These are phyloP conservation scores for Nicotiana attenuata DNA, from an alignment of 257 asterid genomes.

Conservation along the genomic window DNA sequence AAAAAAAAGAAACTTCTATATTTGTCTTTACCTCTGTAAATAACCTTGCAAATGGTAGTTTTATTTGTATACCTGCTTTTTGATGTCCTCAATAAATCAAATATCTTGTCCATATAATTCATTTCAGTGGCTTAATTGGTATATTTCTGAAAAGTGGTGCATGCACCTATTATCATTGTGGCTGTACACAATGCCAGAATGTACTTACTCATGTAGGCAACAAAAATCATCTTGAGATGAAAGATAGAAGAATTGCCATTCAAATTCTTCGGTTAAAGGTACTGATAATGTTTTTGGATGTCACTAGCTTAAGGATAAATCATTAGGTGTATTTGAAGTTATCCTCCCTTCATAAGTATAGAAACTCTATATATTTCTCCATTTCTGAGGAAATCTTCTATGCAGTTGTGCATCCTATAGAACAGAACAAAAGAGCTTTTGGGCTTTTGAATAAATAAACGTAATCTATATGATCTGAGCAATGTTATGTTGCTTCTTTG, in stretches of 20 bases:
- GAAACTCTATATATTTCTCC: not conserved
- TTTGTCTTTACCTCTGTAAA: slow-evolving; percentile 10
- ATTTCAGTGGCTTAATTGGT: not conserved
- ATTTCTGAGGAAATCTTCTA: not conserved
- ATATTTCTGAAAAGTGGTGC: not conserved
- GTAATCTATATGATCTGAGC: not conserved
- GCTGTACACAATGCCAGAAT: not conserved
- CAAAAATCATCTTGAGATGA: not conserved
- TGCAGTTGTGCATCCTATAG: not conserved
- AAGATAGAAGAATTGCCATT: not conserved
- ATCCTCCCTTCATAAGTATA: not conserved
- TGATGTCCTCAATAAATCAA: slow-evolving; percentile 1
- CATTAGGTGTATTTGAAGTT: not conserved
- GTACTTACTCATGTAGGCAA: not conserved
- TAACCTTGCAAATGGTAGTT: slow-evolving; percentile 11
- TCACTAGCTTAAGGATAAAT: not conserved
- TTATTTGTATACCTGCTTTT: not conserved
- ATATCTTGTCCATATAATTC: not conserved
- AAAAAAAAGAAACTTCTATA: not conserved
- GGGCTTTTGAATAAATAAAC: not conserved
- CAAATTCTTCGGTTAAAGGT: not conserved
- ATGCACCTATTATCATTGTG: not conserved
- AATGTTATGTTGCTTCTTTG: not conserved
- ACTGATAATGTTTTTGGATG: not conserved
- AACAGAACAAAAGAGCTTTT: not conserved